Base-by-base conservation (phyloP, 495 filamentous ascomycete species). In the Penicillium soppii region DNA sequence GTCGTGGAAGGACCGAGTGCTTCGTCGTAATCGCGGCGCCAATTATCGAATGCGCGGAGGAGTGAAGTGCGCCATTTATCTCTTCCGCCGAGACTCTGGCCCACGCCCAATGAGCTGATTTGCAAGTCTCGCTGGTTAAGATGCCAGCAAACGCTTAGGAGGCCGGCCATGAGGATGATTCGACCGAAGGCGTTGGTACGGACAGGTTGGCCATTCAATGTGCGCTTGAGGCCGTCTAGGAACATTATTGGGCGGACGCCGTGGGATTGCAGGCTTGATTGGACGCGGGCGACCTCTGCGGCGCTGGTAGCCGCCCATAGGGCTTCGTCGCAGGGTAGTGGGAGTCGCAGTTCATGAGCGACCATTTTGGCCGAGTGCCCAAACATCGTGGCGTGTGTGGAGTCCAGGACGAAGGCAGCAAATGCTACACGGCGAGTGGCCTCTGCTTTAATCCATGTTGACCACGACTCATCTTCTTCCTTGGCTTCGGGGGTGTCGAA, bases 301-400 rank as follows among this genome's bases (percentile, higher is more conserved):
- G 88, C 87, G 63, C 86, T 96, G 9, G 87, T 91, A 20, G 94
- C 94, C 32, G 90, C 90, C 94, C 94, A 98, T 19, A 97, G 70
- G 21, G 87, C 82, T 65, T 97, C 94, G 57, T 97, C 94, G 62
- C 94, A 97, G 10, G 94, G 94, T 21, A 98, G 72, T 1, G 94
- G 90, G 8, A 97, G 75, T 19, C 90, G 85, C 77, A 98, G 89
- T 71, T 98, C 94, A 65, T 96, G 91, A 3, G 94, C 91, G 12
- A 96, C 91, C 91, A 97, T 96, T 25, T 94, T 92, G 3, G 91
- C 92, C 15, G 91, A 92, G 67, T 98, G 94, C 0, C 94, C 94
- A 69, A 97, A 98, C 89, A 98, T 96, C 35, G 90, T 97, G 3
- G 92, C 91, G 70, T 98, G 94, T 5, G 90, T 95, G 3, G 92